Percentiles rank a stretch among this genome's conserved stretches.
phyloP scores from a whole-genome alignment of 1,284 basidiomycete genomes.

The Grifola frondosa region DNA sequence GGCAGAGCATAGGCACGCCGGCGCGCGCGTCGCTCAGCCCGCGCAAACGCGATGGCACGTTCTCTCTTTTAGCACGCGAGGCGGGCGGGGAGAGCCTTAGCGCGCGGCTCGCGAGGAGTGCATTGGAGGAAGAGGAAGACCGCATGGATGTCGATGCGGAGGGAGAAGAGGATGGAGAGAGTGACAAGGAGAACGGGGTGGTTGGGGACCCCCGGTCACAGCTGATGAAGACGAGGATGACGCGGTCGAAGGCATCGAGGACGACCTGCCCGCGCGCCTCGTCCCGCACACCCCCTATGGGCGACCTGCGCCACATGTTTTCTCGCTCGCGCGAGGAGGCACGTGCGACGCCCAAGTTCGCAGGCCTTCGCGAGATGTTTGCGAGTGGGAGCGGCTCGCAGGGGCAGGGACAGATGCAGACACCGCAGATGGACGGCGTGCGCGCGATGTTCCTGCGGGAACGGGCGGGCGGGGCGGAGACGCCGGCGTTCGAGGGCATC shows the following conservation, averaged over 20 bases:
- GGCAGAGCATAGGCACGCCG: conserved; percentile 42
- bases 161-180: conserved; percentile 10
- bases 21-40: conserved; percentile 22
- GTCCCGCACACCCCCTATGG: conserved; percentile 15
- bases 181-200: conserved; percentile 13
- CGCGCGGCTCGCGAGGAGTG: conserved; percentile 4
- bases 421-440: conserved; percentile 38
- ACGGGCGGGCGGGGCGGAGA: conserved; percentile 4
- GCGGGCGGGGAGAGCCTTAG: conserved; percentile 3
- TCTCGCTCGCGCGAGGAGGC: conserved; percentile 14
- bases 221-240: conserved; percentile 8
- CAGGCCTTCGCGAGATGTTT: conserved; percentile 38
- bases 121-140: neutral
- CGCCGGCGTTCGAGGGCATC: conserved; percentile 33
- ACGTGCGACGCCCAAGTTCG: conserved; percentile 33
- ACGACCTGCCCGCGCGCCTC: conserved; percentile 5
- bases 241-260: conserved; percentile 6
- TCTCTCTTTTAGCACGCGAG: conserved; percentile 32
- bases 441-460: conserved; percentile 30
- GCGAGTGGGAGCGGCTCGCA: too few species aligned
- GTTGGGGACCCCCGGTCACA: conserved; percentile 3
- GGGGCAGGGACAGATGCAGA: conserved; percentile 17
- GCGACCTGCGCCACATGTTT: conserved; percentile 19
- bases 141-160: conserved; percentile 22
- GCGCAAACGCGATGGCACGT: conserved; percentile 24